These are phyloP conservation scores for Ceratobasidium sp. DNA, from an alignment of 1,284 basidiomycete species.

Conservation along the genomic window DNA sequence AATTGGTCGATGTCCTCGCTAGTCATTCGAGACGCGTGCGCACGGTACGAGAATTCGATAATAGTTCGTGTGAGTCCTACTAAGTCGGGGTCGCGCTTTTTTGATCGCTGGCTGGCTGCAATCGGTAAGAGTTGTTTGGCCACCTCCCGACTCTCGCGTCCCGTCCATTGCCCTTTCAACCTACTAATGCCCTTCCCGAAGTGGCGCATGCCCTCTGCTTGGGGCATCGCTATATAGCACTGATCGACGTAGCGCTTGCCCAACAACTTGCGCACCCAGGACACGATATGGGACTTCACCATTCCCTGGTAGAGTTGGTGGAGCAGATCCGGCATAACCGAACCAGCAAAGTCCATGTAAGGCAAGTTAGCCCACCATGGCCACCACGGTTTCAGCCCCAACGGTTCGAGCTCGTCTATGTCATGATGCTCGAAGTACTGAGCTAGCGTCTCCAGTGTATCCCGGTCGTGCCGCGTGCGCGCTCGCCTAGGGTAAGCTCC, in stretches of 20 bases:
- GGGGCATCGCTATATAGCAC: constrained; percentile 41
- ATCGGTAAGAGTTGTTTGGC: constrained; percentile 48
- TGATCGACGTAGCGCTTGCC: constrained; percentile 41
- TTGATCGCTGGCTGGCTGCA: constrained; percentile 1
- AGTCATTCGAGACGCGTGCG: constrained; percentile 27
- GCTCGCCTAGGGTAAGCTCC: constrained; percentile 4
- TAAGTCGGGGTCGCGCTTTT: neutral
- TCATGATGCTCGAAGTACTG: neutral
- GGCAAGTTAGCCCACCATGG: constrained; percentile 55
- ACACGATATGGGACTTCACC: constrained; percentile 52
- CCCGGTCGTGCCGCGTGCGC: neutral
- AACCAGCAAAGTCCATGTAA: constrained; percentile 51
- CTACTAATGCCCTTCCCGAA: constrained; percentile 47
- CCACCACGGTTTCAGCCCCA: neutral
- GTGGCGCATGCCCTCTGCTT: constrained; percentile 12
- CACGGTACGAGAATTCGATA: constrained; percentile 57
- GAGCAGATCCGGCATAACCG: constrained; percentile 54
- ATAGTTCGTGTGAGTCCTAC: constrained; percentile 49
- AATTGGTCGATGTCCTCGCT: constrained; percentile 41
- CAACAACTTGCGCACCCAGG: constrained; percentile 45
- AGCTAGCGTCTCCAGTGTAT: constrained; percentile 1
- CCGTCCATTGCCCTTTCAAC: constrained; percentile 53
- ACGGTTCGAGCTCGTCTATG: constrained; percentile 1
- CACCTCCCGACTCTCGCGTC: constrained; percentile 56
- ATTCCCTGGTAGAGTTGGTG: constrained; percentile 57